Base-by-base conservation (phyloP, 1,139 yeast species). In the Kazachstania sp. region DNA sequence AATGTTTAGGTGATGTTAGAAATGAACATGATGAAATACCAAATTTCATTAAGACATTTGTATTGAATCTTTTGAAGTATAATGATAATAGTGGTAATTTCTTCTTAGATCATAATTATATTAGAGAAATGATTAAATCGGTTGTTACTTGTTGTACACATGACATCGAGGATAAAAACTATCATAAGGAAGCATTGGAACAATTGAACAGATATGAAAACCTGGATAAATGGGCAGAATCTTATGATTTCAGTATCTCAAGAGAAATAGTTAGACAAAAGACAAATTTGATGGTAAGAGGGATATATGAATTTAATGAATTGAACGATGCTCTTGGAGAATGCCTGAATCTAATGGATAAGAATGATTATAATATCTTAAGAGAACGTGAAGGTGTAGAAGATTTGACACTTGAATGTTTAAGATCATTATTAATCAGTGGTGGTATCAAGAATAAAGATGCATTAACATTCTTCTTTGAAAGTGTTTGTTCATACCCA, bases 201-300 rank as follows among this genome's bases (percentile, higher is more conserved):
- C 87, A 90, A 60, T 70, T 94, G 44, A 79, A 81, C 46, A 73
- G 97, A 51, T 76, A 83, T 51, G 80, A 81, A 54, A 79, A 90
- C 53, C 72, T 94, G 67, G 97, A 92, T 58, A 82, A 79, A 44
- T 88, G 95, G 95, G 73, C 83, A 13, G 95, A 96, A 0, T 81
- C 95, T 0, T 79, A 76, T 54, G 83, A 83, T 41, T 69, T 76
- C 37, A 61, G 74, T 39, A 71, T 87, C 11, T 77, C 72, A 70
- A 20, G 72, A 78, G 9, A 81, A 84, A 47, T 66, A 83, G 38
- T 71, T 66, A 45, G 81, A 76, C 60, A 53, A 28, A 84, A 81
- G 56, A 72, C 85, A 41, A 65, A 73, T 36, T 68, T 94, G 45
- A 81, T 86, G 0, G 67, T 75, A 16, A 71, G 71, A 30, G 88